phyloP scores from a whole-genome alignment of 2,329 filamentous ascomycete species.

The Aphanoascus verrucosus region DNA sequence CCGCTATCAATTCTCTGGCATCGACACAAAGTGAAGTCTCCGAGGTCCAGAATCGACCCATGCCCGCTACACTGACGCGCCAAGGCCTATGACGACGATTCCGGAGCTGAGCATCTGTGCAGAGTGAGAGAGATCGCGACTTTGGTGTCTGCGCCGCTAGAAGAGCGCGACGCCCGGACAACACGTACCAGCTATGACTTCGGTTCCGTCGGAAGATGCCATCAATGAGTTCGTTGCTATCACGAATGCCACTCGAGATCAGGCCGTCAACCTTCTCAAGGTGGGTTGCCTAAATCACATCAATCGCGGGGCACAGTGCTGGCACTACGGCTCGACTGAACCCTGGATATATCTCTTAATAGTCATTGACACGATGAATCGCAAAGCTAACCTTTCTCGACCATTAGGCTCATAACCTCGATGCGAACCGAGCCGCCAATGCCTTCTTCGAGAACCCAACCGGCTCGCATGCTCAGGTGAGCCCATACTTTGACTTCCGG shows the following conservation, averaged over 20 bases:
- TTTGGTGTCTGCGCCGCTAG: not conserved
- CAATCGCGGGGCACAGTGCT: not conserved
- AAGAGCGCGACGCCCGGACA: not conserved
- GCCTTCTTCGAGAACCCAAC: conserved; percentile 38
- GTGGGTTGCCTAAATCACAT: conserved; percentile 18
- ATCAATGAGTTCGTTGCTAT: conserved; percentile 34
- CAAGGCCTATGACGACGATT: conserved; percentile 5
- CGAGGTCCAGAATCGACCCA: no score
- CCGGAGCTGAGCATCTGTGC: not conserved
- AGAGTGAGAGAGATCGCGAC: not conserved
- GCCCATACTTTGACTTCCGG: conserved; percentile 4
- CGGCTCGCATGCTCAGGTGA: conserved; percentile 26
- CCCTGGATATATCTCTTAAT: not conserved
- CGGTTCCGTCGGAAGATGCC: conserved; percentile 27
- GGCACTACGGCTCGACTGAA: not conserved
- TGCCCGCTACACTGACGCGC: not conserved
- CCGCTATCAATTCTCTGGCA: no score
- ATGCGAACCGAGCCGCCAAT: conserved; percentile 38
- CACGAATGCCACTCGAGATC: conserved; percentile 31
- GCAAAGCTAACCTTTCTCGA: not conserved
- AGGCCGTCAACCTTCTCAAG: conserved; percentile 34
- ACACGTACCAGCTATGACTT: not conserved
- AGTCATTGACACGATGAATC: not conserved
- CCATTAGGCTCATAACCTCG: conserved; percentile 35
- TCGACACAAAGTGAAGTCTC: no score